These are phyloP conservation scores for Friedmanniomyces endolithicus DNA, from an alignment of 495 filamentous ascomycete genomes.

Conservation along the genomic window DNA sequence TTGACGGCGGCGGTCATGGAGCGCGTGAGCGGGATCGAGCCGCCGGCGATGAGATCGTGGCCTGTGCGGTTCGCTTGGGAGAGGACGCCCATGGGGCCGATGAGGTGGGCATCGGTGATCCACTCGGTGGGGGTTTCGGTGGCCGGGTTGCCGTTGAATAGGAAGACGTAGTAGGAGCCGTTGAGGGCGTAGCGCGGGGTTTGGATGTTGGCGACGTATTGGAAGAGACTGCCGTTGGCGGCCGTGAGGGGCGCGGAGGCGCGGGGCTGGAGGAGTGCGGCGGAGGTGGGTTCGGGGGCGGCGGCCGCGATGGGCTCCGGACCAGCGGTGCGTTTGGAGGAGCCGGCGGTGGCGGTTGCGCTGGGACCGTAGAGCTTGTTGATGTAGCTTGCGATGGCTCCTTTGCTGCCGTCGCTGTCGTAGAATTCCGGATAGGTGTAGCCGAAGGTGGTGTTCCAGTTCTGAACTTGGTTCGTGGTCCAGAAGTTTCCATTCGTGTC, in stretches of 20 bases:
- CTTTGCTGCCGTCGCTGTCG: conserved; percentile 17
- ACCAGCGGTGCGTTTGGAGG: conserved; percentile 15
- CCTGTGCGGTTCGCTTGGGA: conserved; percentile 8
- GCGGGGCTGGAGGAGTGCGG: neutral
- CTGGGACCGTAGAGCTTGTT: conserved; percentile 22
- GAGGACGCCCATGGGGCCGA: conserved; percentile 21
- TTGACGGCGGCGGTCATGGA: conserved; percentile 8
- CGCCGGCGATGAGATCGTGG: conserved; percentile 8
- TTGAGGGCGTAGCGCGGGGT: conserved; percentile 21
- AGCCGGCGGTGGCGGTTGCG: conserved; percentile 19
- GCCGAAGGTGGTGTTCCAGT: conserved; percentile 18
- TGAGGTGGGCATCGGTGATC: conserved; percentile 17
- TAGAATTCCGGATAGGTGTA: conserved; percentile 25
- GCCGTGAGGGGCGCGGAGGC: conserved; percentile 2
- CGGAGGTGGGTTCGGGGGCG: neutral
- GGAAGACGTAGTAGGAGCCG: conserved; percentile 22
- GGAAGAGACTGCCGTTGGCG: conserved; percentile 19
- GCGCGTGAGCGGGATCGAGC: conserved; percentile 20
- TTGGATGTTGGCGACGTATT: conserved; percentile 26
- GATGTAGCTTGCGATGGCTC: conserved; percentile 18
- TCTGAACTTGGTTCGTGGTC: conserved; percentile 19
- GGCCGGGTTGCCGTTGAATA: conserved; percentile 18
- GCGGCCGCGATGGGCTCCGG: conserved; percentile 5
- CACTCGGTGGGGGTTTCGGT: conserved; percentile 14
- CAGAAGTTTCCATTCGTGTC: conserved; percentile 21